A percentile compares a stretch with the other conserved stretches of the same genome.
phyloP scores from a whole-genome alignment of 805 yeast genomes.

The Sugiyamaella qingdaonensis region DNA sequence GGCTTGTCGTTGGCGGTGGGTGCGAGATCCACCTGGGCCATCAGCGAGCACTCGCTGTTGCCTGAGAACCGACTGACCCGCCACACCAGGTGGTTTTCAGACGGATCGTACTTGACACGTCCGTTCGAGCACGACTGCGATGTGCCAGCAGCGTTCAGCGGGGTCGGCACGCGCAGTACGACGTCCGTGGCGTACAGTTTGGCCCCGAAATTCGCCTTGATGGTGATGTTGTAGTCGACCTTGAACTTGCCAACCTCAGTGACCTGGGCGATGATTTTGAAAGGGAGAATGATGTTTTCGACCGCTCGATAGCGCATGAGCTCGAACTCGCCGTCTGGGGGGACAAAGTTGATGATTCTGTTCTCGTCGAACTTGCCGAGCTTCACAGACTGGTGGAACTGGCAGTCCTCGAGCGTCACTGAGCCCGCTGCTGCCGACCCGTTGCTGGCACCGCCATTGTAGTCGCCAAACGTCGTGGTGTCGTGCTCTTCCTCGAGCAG shows the following conservation, averaged over 20 bases:
- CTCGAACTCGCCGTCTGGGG: conserved; percentile 87
- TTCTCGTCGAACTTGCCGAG: conserved; percentile 63
- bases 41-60: conserved; percentile 54
- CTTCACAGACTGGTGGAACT: conserved; percentile 83
- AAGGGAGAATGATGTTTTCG: conserved; percentile 65
- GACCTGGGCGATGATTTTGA: conserved; percentile 56
- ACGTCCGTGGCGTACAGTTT: conserved; percentile 63
- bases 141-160: conserved; percentile 51
- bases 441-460: conserved; percentile 21
- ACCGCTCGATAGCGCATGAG: conserved; percentile 67
- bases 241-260: conserved; percentile 41
- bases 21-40: conserved; percentile 48
- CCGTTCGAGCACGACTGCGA: conserved; percentile 50
- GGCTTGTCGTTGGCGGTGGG: conserved; percentile 29
- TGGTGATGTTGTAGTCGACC: conserved; percentile 54
- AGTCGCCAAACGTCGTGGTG: conserved; percentile 26
- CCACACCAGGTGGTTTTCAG: conserved; percentile 66
- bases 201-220: conserved; percentile 53
- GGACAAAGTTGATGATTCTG: conserved; percentile 64
- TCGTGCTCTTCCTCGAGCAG: conserved; percentile 19
- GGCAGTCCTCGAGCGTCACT: conserved; percentile 67
- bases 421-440: conserved; percentile 46
- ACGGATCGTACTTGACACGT: conserved; percentile 62
- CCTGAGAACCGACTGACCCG: conserved; percentile 65
- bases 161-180: conserved; percentile 61